A percentile compares a stretch with the other conserved stretches of the same genome.
These are phyloP conservation scores for Sporodiniella umbellata DNA, from an alignment of 371 early-diverging fungal genomes.

Conservation along the genomic window DNA sequence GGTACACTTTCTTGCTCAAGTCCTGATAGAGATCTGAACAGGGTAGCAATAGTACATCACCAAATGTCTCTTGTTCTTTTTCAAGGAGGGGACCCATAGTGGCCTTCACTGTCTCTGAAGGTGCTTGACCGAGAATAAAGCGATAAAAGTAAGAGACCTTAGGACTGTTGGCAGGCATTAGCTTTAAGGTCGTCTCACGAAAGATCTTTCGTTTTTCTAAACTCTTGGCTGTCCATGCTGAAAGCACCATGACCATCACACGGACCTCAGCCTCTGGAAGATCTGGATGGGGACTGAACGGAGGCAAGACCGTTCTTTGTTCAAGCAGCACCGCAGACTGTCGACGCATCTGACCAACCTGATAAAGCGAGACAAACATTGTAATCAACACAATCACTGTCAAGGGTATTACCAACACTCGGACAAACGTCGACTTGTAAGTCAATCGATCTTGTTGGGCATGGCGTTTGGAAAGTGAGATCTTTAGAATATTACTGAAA, in stretches of 20 bases:
- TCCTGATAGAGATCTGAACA: conserved; percentile 50
- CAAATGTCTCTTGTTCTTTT: conserved; percentile 35
- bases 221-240: conserved; percentile 57
- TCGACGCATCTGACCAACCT: conserved; percentile 31
- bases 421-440: conserved; percentile 38
- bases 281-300: conserved; percentile 18
- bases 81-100: conserved; percentile 35
- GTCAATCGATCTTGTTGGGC: conserved; percentile 25
- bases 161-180: conserved; percentile 46
- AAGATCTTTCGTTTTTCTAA: conserved; percentile 46
- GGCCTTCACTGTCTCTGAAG: conserved; percentile 23
- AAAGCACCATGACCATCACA: conserved; percentile 53
- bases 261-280: conserved; percentile 29
- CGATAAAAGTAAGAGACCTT: conserved; percentile 47
- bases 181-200: conserved; percentile 53
- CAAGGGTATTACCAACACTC: conserved; percentile 35
- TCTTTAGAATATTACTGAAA: conserved; percentile 32
- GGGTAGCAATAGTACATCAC: conserved; percentile 46
- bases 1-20: conserved; percentile 51
- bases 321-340: conserved; percentile 16
- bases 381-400: conserved; percentile 42
- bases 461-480: conserved; percentile 26
- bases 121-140: conserved; percentile 55
- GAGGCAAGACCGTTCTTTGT: conserved; percentile 19
- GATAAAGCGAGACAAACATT: conserved; percentile 39